Conservation (phyloP, 768 basidiomycete species). For the Mycena latifolia region DNA sequence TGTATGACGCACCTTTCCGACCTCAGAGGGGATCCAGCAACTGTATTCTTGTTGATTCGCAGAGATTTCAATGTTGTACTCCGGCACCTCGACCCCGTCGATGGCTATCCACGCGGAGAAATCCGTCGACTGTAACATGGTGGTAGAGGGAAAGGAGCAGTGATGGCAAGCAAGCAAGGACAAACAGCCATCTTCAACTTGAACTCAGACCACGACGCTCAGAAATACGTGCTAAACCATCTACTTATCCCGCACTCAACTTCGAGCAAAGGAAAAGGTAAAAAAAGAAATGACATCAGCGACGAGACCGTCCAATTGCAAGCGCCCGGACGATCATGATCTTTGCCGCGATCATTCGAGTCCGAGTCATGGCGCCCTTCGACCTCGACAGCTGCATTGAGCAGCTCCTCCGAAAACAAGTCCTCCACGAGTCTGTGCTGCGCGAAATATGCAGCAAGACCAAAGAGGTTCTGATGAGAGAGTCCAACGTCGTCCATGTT, state of each 20-base stretch:
- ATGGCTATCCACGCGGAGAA: constrained; percentile 35
- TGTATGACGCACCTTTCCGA: constrained; percentile 35
- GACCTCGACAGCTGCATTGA: constrained; percentile 97
- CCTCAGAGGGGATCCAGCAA: constrained; percentile 42
- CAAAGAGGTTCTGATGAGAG: constrained; percentile 84
- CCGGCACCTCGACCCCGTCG: constrained; percentile 28
- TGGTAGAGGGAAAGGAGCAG: not conserved
- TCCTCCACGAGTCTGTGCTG: constrained; percentile 92
- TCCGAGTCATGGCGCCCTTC: constrained; percentile 83
- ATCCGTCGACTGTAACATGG: constrained; percentile 7
- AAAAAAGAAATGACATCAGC: too few species aligned
- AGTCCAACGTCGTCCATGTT: constrained; percentile 98
- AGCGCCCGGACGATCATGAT: too few species aligned
- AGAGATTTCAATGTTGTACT: constrained; percentile 31
- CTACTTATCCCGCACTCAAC: constrained; percentile 70
- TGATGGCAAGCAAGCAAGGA: not conserved
- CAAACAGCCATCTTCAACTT: constrained; percentile 81
- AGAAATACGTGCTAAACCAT: constrained; percentile 92
- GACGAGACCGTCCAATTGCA: too few species aligned
- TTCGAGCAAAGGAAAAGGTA: too few species aligned
- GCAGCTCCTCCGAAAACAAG: constrained; percentile 89
- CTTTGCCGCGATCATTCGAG: too few species aligned
- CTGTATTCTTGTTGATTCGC: constrained; percentile 28
- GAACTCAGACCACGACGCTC: constrained; percentile 95
- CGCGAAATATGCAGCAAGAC: constrained; percentile 99